Evolutionary conservation across 306 rosid species (phyloP).

Genomic region (Lotus japonicus): DNA sequence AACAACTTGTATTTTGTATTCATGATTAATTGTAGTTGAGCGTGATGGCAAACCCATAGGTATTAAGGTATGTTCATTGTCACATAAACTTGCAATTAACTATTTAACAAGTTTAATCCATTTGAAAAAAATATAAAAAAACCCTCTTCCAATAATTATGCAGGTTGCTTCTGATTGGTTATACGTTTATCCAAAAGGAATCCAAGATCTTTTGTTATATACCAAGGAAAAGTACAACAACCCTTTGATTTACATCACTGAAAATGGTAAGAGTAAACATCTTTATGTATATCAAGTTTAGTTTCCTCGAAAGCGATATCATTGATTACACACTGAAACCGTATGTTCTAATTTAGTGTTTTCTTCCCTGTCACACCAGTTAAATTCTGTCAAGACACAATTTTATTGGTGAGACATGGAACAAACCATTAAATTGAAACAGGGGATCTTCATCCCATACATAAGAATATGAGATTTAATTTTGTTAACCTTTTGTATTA

Average conservation of each 20-base stretch:
- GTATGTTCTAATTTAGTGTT: too few species aligned
- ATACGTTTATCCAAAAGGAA: conserved; percentile 43
- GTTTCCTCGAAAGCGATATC: not conserved
- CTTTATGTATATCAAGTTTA: not conserved
- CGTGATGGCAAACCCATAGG: conserved; percentile 26
- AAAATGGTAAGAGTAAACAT: conserved; percentile 37
- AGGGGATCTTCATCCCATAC: too few species aligned
- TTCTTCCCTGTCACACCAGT: too few species aligned
- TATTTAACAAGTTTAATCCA: not conserved
- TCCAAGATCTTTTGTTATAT: conserved; percentile 36
- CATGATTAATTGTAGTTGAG: conserved; percentile 18
- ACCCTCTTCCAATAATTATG: not conserved
- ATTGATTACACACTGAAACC: too few species aligned
- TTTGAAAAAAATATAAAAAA: not conserved
- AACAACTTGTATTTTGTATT: not conserved
- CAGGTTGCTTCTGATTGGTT: conserved; percentile 49
- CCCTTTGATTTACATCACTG: conserved; percentile 53
- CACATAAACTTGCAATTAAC: not conserved
- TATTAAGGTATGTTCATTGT: not conserved
- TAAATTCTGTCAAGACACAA: too few species aligned
- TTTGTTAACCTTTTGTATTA: too few species aligned
- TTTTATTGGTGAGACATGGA: too few species aligned
- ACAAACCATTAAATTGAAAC: too few species aligned
- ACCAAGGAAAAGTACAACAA: conserved; percentile 38
- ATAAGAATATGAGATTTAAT: too few species aligned